A percentile compares a stretch with the other conserved stretches of the same genome.
phyloP scores from a whole-genome alignment of 495 filamentous ascomycete genomes.

The Haplographium delicatum region DNA sequence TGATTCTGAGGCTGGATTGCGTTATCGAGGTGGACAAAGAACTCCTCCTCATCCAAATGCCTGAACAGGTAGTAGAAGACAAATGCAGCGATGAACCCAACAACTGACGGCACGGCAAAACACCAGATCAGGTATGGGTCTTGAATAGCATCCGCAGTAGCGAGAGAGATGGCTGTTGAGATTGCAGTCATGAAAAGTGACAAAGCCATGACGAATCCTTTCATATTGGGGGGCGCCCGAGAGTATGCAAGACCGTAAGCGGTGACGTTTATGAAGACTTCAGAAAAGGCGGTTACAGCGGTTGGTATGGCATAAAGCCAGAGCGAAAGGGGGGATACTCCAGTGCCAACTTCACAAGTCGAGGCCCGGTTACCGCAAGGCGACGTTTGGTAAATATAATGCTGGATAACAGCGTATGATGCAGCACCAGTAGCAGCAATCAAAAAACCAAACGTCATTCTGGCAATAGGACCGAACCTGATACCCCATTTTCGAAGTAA shows the following conservation, averaged over 20 bases:
- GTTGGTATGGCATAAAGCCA: conserved; percentile 39
- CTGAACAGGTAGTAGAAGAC: conserved; percentile 43
- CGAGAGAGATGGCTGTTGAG: conserved; percentile 52
- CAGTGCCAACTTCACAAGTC: conserved; percentile 36
- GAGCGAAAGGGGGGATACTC: conserved; percentile 37
- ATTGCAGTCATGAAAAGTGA: conserved; percentile 53
- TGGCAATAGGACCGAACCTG: conserved; percentile 60
- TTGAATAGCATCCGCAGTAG: conserved; percentile 48
- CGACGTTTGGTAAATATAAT: conserved; percentile 60
- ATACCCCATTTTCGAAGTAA: conserved; percentile 55
- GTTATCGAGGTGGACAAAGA: conserved; percentile 14
- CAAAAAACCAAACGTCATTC: conserved; percentile 72
- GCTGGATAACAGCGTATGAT: conserved; percentile 61
- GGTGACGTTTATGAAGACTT: conserved; percentile 65
- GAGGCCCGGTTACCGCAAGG: conserved; percentile 41
- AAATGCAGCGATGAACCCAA: conserved; percentile 34
- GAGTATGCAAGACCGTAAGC: conserved; percentile 67
- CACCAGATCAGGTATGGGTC: conserved; percentile 55
- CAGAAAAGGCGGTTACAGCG: conserved; percentile 49
- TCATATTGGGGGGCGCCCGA: conserved; percentile 63
- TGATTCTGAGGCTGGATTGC: too few species aligned
- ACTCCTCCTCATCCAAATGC: conserved; percentile 38
- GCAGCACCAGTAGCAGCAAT: conserved; percentile 57
- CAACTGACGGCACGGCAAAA: conserved; percentile 43
- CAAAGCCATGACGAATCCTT: conserved; percentile 54